Base-by-base conservation (phyloP, 2,329 filamentous ascomycete genomes). In the Beauveria brongniartii region DNA sequence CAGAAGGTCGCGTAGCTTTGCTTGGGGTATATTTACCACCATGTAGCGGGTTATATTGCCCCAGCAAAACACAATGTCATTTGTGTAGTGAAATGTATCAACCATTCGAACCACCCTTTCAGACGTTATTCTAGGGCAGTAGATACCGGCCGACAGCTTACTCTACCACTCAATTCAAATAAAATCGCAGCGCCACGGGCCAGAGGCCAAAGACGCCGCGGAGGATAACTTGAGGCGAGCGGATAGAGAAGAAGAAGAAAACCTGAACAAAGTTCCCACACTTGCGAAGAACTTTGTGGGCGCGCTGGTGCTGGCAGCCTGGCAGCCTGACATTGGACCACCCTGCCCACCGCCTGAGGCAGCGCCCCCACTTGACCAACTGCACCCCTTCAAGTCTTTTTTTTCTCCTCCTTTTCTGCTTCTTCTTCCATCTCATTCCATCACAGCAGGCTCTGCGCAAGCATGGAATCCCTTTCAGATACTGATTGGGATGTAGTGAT, bases 81-180 rank as follows among this genome's bases (percentile, higher is more conserved):
- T 51, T 30, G 26, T 24, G 40, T n/a, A 56, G 37, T 30, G 26
- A 68, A 68, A 78, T 90, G 86, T 90, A 83, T 85, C 86, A 82
- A 86, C 85, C 85, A 86, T 87, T 90, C 88, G 88, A 91, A 88
- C 88, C 80, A 86, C 88, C 86, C 86, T 85, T 83, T 90, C 88
- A 91, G 80, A 80, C 73, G 75, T 76, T 75, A 86, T 83, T 91
- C 88, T 82, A 89, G 86, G 86, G 88, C 86, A 90, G 88, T 87
- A 91, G 88, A 91, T 91, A 91, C 88, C 87, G 86, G 86, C 84
- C 80, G 87, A 83, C 74, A 70, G 68, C 68, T 83, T 74, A 67
- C 76, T 89, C 85, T 89, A 73, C 81, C 86, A 82, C 85, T 80
- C 82, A 78, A 76, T 76, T 73, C 64, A 67, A 66, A 73, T 74